Evolutionary conservation across 2,329 filamentous ascomycete species (phyloP).

Genomic region (Golovinomyces cichoracearum): DNA sequence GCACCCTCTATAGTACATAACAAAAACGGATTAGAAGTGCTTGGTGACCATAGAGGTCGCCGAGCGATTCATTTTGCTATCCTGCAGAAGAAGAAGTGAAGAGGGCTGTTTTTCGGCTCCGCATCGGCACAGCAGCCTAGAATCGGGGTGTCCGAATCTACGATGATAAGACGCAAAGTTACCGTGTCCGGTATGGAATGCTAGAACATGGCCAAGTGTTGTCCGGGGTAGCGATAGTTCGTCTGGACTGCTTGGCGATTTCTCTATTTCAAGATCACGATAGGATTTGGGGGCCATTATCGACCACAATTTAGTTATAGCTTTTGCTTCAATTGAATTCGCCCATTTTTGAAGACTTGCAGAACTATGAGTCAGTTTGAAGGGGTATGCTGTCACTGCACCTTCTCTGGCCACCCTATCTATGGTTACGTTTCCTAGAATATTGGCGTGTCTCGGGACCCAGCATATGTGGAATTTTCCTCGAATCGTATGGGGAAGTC

Average conservation of each 20-base stretch:
- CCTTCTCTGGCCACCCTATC: too few relatives aligned
- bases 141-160: neutral
- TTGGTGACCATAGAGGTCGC: neutral
- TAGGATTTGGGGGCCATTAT: too few relatives aligned
- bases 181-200: neutral
- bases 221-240: neutral
- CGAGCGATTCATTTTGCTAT: neutral
- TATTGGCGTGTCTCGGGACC: too few relatives aligned
- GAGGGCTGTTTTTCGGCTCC: neutral
- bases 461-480: too few relatives aligned
- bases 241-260: neutral
- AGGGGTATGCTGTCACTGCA: too few relatives aligned
- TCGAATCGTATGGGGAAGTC: too few relatives aligned
- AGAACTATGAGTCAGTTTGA: too few relatives aligned
- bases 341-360: too few relatives aligned
- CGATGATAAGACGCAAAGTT: neutral
- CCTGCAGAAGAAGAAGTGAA: neutral
- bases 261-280: too few relatives aligned
- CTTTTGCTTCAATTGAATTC: too few relatives aligned
- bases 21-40: neutral
- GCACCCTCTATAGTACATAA: neutral
- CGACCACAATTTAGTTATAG: too few relatives aligned
- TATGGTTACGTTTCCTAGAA: too few relatives aligned
- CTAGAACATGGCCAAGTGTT: neutral
- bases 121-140: neutral